Evolutionary conservation across 306 rosid species (phyloP).

Genomic region (Pterocarpus santalinus): DNA sequence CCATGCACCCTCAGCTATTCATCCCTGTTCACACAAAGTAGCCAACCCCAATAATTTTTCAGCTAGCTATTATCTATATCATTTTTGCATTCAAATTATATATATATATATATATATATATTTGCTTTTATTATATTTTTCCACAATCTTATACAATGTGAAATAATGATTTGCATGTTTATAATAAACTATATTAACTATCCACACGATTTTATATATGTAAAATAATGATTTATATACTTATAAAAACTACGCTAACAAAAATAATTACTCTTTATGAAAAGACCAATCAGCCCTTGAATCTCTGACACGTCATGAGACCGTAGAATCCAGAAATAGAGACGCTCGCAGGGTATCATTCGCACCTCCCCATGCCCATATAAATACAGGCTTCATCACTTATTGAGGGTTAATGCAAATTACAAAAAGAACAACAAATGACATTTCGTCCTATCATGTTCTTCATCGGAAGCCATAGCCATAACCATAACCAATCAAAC

Average conservation of each 20-base stretch:
- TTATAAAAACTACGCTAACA: too few relatives aligned
- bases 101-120: too few relatives aligned
- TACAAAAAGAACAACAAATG: background rate
- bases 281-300: slow-evolving; percentile 37
- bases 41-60: background rate
- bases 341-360: background rate
- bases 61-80: too few relatives aligned
- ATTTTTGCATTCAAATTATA: too few relatives aligned
- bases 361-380: slow-evolving; percentile 39
- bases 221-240: too few relatives aligned
- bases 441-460: slow-evolving; percentile 42
- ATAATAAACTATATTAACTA: too few relatives aligned
- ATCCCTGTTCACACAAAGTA: background rate
- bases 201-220: too few relatives aligned
- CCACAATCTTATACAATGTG: too few relatives aligned
- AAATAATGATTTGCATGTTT: too few relatives aligned
- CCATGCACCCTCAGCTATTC: slow-evolving; percentile 43
- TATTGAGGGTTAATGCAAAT: slow-evolving; percentile 48
- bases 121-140: too few relatives aligned
- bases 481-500: slow-evolving; percentile 22
- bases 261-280: background rate
- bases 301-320: background rate
- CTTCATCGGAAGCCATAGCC: slow-evolving; percentile 46
- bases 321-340: fast-evolving
- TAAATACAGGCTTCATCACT: slow-evolving; percentile 41